Conservation (phyloP, 345 rosid genomes). For the Populus alba region DNA sequence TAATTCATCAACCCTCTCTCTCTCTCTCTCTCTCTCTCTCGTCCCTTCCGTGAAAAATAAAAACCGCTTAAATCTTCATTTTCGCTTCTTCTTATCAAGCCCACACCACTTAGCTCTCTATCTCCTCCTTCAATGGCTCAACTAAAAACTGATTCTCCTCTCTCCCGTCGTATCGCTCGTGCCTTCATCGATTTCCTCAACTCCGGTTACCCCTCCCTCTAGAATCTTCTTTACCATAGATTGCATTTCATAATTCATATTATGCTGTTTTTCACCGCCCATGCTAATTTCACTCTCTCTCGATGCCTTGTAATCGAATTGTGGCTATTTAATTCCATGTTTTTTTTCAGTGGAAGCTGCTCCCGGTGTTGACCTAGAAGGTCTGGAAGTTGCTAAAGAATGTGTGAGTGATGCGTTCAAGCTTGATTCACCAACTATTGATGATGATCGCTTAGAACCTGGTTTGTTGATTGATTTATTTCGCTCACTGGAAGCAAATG, state of each 20-base stretch:
- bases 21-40: too few species aligned
- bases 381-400: constrained; percentile 75
- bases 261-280: too few species aligned
- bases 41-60: too few species aligned
- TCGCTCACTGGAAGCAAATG: constrained; percentile 39
- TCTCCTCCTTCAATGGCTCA: constrained; percentile 39
- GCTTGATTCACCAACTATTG: constrained; percentile 29
- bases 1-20: too few species aligned
- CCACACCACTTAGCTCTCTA: too few species aligned
- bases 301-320: background rate
- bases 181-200: constrained; percentile 73
- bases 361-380: constrained; percentile 72
- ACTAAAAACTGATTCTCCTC: constrained; percentile 56
- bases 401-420: constrained; percentile 63
- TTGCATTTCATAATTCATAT: background rate
- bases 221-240: background rate
- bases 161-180: constrained; percentile 64
- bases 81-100: background rate
- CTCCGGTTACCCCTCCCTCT: constrained; percentile 45
- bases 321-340: background rate
- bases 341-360: constrained; percentile 54
- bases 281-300: too few species aligned
- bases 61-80: too few species aligned
- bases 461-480: constrained; percentile 55
- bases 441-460: constrained; percentile 31